Conservation (phyloP, 1,284 basidiomycete species). For the Xerocomus cyaneibrunnescens region DNA sequence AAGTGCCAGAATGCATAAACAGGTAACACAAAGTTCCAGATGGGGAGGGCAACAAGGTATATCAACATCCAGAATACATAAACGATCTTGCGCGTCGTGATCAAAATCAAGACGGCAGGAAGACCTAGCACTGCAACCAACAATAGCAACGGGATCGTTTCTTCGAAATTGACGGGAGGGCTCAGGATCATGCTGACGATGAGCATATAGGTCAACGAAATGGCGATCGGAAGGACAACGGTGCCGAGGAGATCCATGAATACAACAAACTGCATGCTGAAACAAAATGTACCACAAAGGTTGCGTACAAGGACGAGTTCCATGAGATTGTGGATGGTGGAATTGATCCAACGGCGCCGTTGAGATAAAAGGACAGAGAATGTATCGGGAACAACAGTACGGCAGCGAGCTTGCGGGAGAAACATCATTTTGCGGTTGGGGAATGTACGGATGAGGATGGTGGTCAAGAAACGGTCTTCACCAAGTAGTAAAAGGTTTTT, state of each 20-base stretch:
- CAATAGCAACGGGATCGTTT: constrained; percentile 93
- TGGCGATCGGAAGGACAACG: constrained; percentile 92
- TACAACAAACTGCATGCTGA: constrained; percentile 97
- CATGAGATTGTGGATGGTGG: constrained; percentile 99
- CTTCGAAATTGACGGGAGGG: constrained; percentile 84
- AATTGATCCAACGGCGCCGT: constrained; percentile 99
- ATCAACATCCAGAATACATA: constrained; percentile 99
- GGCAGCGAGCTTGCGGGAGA: constrained; percentile 92
- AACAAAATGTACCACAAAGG: constrained; percentile 94
- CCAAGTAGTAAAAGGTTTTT: constrained; percentile 97
- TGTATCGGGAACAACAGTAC: constrained; percentile 95
- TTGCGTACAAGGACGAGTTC: constrained; percentile 97
- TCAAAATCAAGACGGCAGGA: constrained; percentile 88
- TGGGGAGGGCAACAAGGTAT: constrained; percentile 88
- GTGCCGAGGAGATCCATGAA: constrained; percentile 99
- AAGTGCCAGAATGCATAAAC: constrained; percentile 99
- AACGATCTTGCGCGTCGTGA: constrained; percentile 92
- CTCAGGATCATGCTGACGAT: constrained; percentile 79
- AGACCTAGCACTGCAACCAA: constrained; percentile 91
- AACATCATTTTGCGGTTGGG: constrained; percentile 99
- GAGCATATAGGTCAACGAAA: constrained; percentile 87
- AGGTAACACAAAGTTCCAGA: constrained; percentile 95
- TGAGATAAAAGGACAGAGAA: constrained; percentile 94
- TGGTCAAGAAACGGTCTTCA: constrained; percentile 98
- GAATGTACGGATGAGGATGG: constrained; percentile 93